Base-by-base conservation (phyloP, 140 eudicot species). In the Oenanthe javanica region DNA sequence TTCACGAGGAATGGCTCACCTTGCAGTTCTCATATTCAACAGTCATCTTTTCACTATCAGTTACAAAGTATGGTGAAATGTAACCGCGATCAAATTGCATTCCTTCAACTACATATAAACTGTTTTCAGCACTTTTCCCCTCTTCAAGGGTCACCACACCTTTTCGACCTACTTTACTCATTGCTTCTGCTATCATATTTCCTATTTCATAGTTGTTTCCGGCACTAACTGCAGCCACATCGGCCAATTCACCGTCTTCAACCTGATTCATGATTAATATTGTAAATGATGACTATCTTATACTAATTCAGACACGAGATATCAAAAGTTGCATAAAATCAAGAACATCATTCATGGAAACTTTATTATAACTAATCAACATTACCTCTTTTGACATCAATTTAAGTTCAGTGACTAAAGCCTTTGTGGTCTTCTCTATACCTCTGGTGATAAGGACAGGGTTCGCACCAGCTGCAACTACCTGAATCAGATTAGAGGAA, bases 201-300 rank as follows among this genome's bases (percentile, higher is more conserved):
- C 99, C 99, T 19, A 95, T 90, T 87, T 95, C 97, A 45, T 89
- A 80, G 81, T 92, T 95, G 90, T 95, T 95, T 8, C 99, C 99
- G 14, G 97, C 99, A 92, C 99, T 92, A 31, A 95, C 99, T 43
- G 99, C 97, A 82, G 97, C 99, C 74, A 95, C 97, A 82, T 95
- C 97, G 38, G 93, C 97, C 40, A 95, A 83, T 75, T 95, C 99
- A 79, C 90, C 84, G 74, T 95, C 99, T 80, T 95, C 97, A 55
- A 94, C 96, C 98, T 94, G 88, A 19, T 50, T 5, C 49, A 45
- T 12, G 2, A 47, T 4, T 4, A 18, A 25, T 2, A 25, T 47
- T 45, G 19, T 19, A 23, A 75, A 51, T 25, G 63, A 1, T 42
- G 46, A 38, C 48, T 23, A 71, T 31, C 76, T 13, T 11, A 31